phyloP scores from a whole-genome alignment of 441 rosid genomes.

The Breynia disticha region DNA sequence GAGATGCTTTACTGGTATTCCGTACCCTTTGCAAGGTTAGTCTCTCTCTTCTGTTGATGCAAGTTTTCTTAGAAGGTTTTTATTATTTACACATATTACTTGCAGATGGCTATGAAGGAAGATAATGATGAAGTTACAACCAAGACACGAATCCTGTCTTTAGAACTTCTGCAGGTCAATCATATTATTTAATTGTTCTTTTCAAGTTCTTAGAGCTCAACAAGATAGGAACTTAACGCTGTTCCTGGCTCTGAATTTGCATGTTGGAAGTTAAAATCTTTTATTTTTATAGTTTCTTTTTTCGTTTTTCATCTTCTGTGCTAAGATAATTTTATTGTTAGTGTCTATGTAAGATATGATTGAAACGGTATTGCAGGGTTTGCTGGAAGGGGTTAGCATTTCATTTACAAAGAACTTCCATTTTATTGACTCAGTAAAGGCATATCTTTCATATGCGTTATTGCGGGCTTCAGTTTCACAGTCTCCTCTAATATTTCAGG shows the following conservation, averaged over 20 bases:
- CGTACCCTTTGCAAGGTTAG: slow-evolving; percentile 99
- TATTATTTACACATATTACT: slow-evolving; percentile 14
- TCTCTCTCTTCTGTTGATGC: slow-evolving; percentile 15
- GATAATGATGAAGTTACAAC: slow-evolving; percentile 90
- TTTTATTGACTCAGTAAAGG: slow-evolving; percentile 98
- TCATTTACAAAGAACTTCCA: slow-evolving; percentile 91
- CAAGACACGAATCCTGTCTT: slow-evolving; percentile 87
- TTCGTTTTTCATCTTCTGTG: not conserved
- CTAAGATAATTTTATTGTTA: not conserved
- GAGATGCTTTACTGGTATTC: slow-evolving; percentile 90
- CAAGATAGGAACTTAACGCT: too few relatives aligned
- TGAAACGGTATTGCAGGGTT: slow-evolving; percentile 50
- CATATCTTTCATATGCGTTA: slow-evolving; percentile 94
- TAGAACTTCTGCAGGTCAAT: slow-evolving; percentile 96
- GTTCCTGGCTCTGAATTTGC: too few relatives aligned
- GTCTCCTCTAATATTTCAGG: slow-evolving; percentile 91
- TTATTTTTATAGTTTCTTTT: slow-evolving; percentile 1
- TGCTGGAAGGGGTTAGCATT: slow-evolving; percentile 91
- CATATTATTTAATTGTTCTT: slow-evolving; percentile 1
- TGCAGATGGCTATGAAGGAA: slow-evolving; percentile 99
- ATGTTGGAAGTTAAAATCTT: too few relatives aligned
- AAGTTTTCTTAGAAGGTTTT: slow-evolving; percentile 14
- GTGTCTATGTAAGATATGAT: slow-evolving; percentile 6
- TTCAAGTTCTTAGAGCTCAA: not conserved
- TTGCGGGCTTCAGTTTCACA: slow-evolving; percentile 95